phyloP scores from a whole-genome alignment of 805 yeast species.

The Monosporozyma aerobia region DNA sequence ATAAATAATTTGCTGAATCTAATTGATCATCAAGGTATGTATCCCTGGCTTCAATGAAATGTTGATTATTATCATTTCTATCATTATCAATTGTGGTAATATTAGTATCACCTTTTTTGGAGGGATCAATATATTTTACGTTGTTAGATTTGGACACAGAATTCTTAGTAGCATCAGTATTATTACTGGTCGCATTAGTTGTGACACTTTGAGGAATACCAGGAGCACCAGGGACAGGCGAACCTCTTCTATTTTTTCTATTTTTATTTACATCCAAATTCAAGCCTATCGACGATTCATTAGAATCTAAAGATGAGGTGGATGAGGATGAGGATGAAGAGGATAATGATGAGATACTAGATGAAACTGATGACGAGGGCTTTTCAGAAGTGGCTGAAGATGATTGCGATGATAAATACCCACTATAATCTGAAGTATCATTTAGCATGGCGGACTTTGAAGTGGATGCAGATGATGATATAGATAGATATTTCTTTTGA shows the following conservation, averaged over 20 bases:
- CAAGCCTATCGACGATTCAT: neutral
- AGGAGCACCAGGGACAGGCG: neutral
- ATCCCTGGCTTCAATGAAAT: neutral
- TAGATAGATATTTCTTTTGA: neutral
- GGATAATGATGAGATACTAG: neutral
- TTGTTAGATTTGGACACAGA: neutral
- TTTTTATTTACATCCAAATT: neutral
- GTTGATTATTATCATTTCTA: neutral
- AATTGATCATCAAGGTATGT: neutral
- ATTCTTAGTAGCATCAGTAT: neutral
- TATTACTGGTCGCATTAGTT: neutral
- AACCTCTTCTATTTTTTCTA: neutral
- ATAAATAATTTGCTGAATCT: conserved; percentile 5
- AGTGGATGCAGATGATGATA: neutral
- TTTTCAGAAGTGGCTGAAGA: neutral
- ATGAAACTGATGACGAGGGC: neutral
- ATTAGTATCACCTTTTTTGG: neutral
- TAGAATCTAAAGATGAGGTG: neutral
- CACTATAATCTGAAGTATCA: neutral
- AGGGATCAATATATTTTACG: neutral
- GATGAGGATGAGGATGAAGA: neutral
- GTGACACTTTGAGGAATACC: neutral
- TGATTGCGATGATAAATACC: neutral
- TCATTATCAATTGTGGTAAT: neutral
- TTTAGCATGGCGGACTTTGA: neutral